These are phyloP conservation scores for Umbelopsis ramanniana DNA, from an alignment of 192 early-diverging fungal species.

Conservation along the genomic window DNA sequence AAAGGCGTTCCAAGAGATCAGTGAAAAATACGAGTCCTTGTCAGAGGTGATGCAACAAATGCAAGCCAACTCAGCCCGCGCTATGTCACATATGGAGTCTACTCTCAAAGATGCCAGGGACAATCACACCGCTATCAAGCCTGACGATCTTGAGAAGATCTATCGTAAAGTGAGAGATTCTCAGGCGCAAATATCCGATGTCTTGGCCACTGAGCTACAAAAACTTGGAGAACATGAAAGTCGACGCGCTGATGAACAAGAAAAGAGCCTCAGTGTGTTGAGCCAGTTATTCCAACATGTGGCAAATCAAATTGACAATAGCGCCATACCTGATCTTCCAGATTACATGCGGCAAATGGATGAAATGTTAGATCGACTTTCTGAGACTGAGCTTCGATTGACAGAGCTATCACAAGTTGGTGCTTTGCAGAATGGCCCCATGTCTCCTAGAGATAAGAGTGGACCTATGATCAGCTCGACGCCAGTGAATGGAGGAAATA, in stretches of 20 bases:
- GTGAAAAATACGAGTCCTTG: neutral
- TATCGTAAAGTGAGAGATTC: constrained; percentile 22
- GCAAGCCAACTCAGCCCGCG: neutral
- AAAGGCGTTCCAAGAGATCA: constrained; percentile 6
- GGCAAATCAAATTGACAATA: constrained; percentile 27
- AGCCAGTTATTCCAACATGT: constrained; percentile 37
- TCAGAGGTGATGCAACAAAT: neutral
- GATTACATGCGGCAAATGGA: constrained; percentile 28
- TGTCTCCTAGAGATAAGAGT: neutral
- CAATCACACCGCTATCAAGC: neutral
- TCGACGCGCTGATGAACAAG: constrained; percentile 27
- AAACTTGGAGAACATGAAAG: constrained; percentile 20
- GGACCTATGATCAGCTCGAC: neutral
- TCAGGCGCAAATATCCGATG: constrained; percentile 8
- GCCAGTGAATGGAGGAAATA: neutral
- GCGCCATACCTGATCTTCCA: constrained; percentile 32
- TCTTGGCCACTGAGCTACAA: neutral
- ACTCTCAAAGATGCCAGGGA: constrained; percentile 4
- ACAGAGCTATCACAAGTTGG: neutral
- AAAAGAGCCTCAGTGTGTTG: constrained; percentile 30
- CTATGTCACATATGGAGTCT: neutral
- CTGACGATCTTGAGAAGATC: constrained; percentile 16
- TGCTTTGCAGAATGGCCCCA: neutral
- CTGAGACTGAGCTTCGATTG: constrained; percentile 29
- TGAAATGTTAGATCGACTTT: constrained; percentile 29